Evolutionary conservation across 441 rosid species (phyloP).

Genomic region (Hura crepitans): DNA sequence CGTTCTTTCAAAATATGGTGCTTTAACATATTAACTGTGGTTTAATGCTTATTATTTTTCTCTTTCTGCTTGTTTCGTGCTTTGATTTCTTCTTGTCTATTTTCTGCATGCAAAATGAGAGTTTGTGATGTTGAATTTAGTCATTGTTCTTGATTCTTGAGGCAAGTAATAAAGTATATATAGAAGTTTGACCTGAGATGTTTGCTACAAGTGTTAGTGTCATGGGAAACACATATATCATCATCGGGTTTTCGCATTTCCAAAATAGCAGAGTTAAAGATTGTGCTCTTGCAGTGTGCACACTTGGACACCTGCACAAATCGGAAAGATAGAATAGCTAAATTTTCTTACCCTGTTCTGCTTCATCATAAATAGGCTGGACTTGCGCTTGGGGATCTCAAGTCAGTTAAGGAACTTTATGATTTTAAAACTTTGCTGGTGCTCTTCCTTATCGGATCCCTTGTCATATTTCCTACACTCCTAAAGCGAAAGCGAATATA

Average conservation of each 20-base stretch:
- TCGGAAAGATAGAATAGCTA: not conserved
- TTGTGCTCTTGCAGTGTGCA: too few species aligned
- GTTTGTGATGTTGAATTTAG: not conserved
- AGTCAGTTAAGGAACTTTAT: constrained; percentile 81
- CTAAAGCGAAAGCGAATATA: constrained; percentile 78
- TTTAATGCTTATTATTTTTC: not conserved
- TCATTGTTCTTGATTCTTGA: not conserved
- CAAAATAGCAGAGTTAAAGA: not conserved
- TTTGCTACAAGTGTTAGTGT: not conserved
- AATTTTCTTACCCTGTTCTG: not conserved
- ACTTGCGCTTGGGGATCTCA: constrained; percentile 89
- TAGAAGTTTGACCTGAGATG: not conserved
- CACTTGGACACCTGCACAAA: too few species aligned
- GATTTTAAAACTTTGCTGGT: constrained; percentile 81
- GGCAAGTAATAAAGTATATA: not conserved
- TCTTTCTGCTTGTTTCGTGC: not conserved
- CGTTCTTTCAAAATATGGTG: not conserved
- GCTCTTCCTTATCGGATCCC: constrained; percentile 77
- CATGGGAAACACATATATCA: not conserved
- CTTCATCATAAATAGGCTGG: constrained; percentile 58
- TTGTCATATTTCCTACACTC: constrained; percentile 75
- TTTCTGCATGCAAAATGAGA: not conserved
- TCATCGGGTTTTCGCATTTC: not conserved
- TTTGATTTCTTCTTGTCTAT: not conserved
- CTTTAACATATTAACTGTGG: too few species aligned